Percentiles rank a stretch among this genome's conserved stretches.
Conservation (phyloP, 164 flowering plant species). For the Nymphaea thermarum region DNA sequence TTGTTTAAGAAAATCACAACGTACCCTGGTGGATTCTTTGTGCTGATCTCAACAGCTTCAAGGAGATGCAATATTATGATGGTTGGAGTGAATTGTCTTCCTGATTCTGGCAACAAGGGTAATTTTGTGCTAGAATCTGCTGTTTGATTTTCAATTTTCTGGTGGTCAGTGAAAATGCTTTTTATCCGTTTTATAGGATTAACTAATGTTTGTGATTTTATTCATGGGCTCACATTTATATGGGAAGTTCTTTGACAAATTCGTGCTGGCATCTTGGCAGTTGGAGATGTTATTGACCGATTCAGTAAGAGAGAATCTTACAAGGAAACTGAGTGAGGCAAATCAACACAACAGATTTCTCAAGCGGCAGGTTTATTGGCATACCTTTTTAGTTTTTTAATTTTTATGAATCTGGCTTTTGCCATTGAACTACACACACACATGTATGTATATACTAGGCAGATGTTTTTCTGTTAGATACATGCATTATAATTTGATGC, state of each 20-base stretch:
- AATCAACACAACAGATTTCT: conserved; percentile 84
- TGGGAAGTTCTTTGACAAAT: background rate
- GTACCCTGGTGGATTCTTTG: too few relatives aligned
- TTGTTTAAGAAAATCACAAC: too few relatives aligned
- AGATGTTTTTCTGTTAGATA: too few relatives aligned
- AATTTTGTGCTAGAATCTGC: background rate
- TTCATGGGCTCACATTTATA: background rate
- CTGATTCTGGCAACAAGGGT: background rate
- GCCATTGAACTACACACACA: background rate
- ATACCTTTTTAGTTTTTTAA: conserved; percentile 1
- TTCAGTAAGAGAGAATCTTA: conserved; percentile 60
- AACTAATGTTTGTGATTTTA: background rate
- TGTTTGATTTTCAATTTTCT: too few relatives aligned
- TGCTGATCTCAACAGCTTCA: too few relatives aligned
- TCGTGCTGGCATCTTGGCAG: conserved; percentile 22
- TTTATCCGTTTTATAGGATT: background rate
- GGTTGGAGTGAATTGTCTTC: too few relatives aligned
- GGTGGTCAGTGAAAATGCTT: background rate
- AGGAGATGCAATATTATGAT: too few relatives aligned
- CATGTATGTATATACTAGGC: too few relatives aligned
- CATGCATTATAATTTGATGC: too few relatives aligned
- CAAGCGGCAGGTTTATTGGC: conserved; percentile 60
- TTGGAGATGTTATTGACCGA: conserved; percentile 54
- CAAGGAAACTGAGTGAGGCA: conserved; percentile 80
- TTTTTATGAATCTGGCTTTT: background rate